These are phyloP conservation scores for Ustilago hordei DNA, from an alignment of 1,284 basidiomycete species.

Conservation along the genomic window DNA sequence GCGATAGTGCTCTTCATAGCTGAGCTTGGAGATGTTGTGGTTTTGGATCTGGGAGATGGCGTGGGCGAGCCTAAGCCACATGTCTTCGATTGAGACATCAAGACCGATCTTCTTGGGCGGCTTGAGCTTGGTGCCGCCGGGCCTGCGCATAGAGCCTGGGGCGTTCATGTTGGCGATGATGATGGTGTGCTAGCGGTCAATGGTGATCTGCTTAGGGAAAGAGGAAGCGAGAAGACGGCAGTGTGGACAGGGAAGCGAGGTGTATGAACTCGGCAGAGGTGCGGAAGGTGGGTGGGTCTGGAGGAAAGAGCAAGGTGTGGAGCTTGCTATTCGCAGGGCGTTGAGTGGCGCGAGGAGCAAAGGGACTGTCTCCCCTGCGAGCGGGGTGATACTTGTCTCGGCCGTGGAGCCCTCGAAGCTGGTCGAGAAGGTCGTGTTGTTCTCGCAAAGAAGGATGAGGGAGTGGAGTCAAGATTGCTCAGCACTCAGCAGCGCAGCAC, in stretches of 20 bases:
- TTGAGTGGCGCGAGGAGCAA: neutral
- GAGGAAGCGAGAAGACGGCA: neutral
- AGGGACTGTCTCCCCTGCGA: no score
- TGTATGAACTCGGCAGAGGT: no score
- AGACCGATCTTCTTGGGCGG: constrained; percentile 62
- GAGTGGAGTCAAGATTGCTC: constrained; percentile 3
- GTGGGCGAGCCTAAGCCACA: constrained; percentile 79
- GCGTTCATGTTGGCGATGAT: constrained; percentile 29
- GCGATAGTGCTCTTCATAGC: constrained; percentile 92
- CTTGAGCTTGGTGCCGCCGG: constrained; percentile 50
- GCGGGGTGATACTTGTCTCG: no score
- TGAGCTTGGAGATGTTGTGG: constrained; percentile 90
- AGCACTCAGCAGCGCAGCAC: neutral
- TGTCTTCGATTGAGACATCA: constrained; percentile 60
- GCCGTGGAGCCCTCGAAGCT: neutral
- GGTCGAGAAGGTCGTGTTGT: constrained; percentile 1
- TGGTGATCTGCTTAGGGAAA: neutral
- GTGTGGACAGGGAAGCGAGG: no score
- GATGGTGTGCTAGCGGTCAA: neutral
- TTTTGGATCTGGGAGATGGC: constrained; percentile 96
- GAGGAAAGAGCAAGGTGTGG: neutral
- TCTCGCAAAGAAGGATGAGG: neutral
- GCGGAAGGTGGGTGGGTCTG: no score
- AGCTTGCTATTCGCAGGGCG: neutral
- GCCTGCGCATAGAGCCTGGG: constrained; percentile 50